Evolutionary conservation across 345 rosid genomes (phyloP).

Genomic region (Ceriops tagal): DNA sequence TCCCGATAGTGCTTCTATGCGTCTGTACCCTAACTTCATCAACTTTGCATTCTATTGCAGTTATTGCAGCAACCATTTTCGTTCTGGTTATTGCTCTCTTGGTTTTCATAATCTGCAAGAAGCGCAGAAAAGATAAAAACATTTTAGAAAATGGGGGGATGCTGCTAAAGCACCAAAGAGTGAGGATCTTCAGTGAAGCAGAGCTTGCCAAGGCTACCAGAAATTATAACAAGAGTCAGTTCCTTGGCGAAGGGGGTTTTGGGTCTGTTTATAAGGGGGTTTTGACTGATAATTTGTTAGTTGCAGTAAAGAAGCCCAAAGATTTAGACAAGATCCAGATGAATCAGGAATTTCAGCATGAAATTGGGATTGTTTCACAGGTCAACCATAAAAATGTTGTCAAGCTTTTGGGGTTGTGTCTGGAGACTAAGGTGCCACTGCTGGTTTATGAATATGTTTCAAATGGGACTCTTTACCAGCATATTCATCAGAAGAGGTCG

Average conservation of each 20-base stretch:
- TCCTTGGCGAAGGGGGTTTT: slow-evolving; percentile 32
- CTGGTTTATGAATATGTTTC: slow-evolving; percentile 31
- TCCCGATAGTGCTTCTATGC: too few relatives aligned
- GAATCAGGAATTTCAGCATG: slow-evolving; percentile 21
- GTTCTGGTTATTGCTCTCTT: neutral
- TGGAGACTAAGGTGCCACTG: slow-evolving; percentile 33
- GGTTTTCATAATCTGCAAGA: slow-evolving; percentile 1
- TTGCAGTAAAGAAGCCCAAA: slow-evolving; percentile 26
- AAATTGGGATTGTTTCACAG: slow-evolving; percentile 27
- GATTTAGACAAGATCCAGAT: slow-evolving; percentile 14
- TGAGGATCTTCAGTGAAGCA: slow-evolving; percentile 27
- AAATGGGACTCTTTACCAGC: slow-evolving; percentile 24
- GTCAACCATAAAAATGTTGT: slow-evolving; percentile 37
- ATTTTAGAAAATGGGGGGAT: slow-evolving; percentile 28
- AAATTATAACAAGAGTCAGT: slow-evolving; percentile 9
- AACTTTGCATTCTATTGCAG: neutral
- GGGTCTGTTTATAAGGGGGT: slow-evolving; percentile 29
- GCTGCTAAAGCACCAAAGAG: slow-evolving; percentile 28
- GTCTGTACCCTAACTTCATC: neutral
- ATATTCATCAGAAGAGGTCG: slow-evolving; percentile 20
- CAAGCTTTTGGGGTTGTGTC: slow-evolving; percentile 30
- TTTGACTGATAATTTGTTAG: neutral
- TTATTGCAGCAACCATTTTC: neutral
- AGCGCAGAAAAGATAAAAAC: slow-evolving; percentile 17
- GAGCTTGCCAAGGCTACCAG: slow-evolving; percentile 29